Conservation (phyloP, 2,329 filamentous ascomycete species). For the Kalmusia sp. region DNA sequence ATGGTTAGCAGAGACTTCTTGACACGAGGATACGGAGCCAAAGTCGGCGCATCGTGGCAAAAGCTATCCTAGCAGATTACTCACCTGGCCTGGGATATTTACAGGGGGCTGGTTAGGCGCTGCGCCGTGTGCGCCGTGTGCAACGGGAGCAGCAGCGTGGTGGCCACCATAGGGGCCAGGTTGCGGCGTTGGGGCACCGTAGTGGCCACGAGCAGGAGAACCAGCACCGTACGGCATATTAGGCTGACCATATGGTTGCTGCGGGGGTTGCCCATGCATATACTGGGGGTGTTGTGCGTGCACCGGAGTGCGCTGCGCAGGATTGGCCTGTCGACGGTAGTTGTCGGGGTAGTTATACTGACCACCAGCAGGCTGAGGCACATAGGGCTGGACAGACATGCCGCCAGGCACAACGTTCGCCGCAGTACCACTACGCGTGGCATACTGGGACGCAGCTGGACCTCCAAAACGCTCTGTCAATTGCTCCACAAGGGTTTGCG, state of each 20-base stretch:
- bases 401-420: conserved; percentile 93
- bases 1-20: background rate
- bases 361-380: conserved; percentile 88
- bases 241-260: conserved; percentile 58
- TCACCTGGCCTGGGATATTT: conserved; percentile 69
- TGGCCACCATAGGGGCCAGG: conserved; percentile 73
- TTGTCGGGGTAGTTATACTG: conserved; percentile 92
- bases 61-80: background rate
- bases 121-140: conserved; percentile 65
- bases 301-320: conserved; percentile 76
- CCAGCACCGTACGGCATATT: conserved; percentile 79
- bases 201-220: conserved; percentile 74
- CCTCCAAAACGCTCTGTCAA: conserved; percentile 96
- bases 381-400: conserved; percentile 99
- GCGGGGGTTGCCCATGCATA: conserved; percentile 69
- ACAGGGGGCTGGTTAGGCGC: conserved; percentile 72
- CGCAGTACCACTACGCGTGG: conserved; percentile 90
- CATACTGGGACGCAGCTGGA: conserved; percentile 95
- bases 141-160: conserved; percentile 56
- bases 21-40: background rate
- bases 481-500: conserved; percentile 96
- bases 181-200: conserved; percentile 80
- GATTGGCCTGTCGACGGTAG: conserved; percentile 73
- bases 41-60: background rate
- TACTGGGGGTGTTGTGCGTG: conserved; percentile 71